A percentile compares a stretch with the other conserved stretches of the same genome.
phyloP scores from a whole-genome alignment of 1,284 basidiomycete species.

The Puccinia novopanici region DNA sequence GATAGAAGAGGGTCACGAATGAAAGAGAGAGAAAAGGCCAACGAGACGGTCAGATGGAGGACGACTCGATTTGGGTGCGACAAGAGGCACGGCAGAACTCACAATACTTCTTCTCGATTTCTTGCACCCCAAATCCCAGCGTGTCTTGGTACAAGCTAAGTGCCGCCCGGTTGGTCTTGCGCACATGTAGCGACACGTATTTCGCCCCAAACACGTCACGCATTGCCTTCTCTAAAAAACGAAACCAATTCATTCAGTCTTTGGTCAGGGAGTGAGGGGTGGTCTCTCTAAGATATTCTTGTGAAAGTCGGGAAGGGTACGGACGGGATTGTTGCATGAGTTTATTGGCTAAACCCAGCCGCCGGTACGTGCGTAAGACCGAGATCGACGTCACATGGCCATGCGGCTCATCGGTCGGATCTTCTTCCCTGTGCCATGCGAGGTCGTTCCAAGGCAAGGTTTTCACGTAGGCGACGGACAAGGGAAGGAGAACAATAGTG shows the following conservation, averaged over 20 bases:
- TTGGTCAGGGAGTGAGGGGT: no score
- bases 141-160: constrained; percentile 78
- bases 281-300: no score
- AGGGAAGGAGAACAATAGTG: not conserved
- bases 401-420: constrained; percentile 66
- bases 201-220: constrained; percentile 73
- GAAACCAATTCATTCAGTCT: not conserved
- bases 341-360: constrained; percentile 81
- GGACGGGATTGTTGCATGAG: constrained; percentile 82
- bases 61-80: not conserved
- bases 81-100: no score
- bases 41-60: no score
- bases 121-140: constrained; percentile 75
- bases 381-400: constrained; percentile 91
- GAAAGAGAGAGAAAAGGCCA: no score
- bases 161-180: constrained; percentile 82
- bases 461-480: not conserved
- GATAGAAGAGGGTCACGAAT: not conserved
- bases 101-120: constrained; percentile 82
- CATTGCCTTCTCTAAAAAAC: constrained; percentile 76
- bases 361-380: constrained; percentile 77
- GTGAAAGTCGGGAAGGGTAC: no score
- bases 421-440: constrained; percentile 68
- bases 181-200: constrained; percentile 79
- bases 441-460: not conserved